Evolutionary conservation across 75 land plant species (phyloP).

Genomic region (Cryptomeria japonica): DNA sequence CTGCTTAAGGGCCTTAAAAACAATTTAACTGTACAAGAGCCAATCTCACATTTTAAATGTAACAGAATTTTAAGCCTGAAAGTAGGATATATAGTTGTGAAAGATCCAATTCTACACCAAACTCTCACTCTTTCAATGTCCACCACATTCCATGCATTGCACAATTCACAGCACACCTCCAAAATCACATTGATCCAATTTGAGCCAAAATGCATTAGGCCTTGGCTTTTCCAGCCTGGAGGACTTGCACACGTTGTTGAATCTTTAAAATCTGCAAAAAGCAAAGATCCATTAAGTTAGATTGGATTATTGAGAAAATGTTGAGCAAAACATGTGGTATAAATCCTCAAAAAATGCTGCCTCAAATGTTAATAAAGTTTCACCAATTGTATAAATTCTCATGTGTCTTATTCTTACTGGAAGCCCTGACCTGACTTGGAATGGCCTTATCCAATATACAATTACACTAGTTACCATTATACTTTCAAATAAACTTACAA

Average conservation of each 20-base stretch:
- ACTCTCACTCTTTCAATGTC: neutral
- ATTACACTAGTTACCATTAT: neutral
- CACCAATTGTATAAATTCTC: neutral
- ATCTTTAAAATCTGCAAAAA: conserved; percentile 10
- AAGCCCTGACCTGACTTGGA: neutral
- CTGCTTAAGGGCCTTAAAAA: neutral
- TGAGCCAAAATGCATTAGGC: neutral
- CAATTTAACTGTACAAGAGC: neutral
- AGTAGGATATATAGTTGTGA: neutral
- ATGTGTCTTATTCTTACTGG: neutral
- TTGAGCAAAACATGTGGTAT: neutral
- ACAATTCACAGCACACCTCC: neutral
- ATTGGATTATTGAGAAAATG: neutral
- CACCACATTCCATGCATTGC: conserved; percentile 3
- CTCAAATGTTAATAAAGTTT: neutral
- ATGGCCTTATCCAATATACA: neutral
- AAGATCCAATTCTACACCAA: neutral
- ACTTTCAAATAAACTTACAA: neutral
- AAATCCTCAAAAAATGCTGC: neutral
- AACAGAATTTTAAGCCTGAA: neutral
- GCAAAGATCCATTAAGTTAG: neutral
- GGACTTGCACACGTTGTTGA: conserved; percentile 13
- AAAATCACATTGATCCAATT: neutral
- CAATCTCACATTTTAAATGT: neutral
- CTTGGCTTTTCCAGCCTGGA: conserved; percentile 14